Conservation (phyloP, 2,329 filamentous ascomycete genomes). For the Sporothrix euskadiensis region DNA sequence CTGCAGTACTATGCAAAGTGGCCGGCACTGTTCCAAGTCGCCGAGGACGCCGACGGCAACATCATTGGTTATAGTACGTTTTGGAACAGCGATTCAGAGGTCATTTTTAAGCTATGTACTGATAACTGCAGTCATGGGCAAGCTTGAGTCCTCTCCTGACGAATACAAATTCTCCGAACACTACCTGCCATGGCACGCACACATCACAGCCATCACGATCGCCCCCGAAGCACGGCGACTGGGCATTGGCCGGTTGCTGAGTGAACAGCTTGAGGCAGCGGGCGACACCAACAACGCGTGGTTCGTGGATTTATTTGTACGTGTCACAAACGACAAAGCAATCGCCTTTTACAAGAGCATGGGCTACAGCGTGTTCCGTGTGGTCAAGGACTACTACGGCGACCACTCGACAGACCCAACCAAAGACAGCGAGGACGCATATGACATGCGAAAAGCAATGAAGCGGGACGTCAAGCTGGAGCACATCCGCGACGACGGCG, state of each 20-base stretch:
- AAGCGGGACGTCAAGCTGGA: slow-evolving; percentile 73
- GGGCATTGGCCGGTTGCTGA: slow-evolving; percentile 82
- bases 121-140: slow-evolving; percentile 77
- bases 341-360: slow-evolving; percentile 86
- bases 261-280: slow-evolving; percentile 75
- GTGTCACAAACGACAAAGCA: slow-evolving; percentile 82
- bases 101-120: slow-evolving; percentile 30
- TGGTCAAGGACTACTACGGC: slow-evolving; percentile 89
- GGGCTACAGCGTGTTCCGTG: slow-evolving; percentile 87
- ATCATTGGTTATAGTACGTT: slow-evolving; percentile 89
- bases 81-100: not conserved
- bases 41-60: slow-evolving; percentile 80
- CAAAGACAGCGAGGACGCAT: slow-evolving; percentile 76
- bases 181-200: slow-evolving; percentile 98
- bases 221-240: slow-evolving; percentile 81
- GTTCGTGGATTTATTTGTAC: slow-evolving; percentile 95
- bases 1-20: slow-evolving; percentile 93
- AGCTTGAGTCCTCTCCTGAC: slow-evolving; percentile 83
- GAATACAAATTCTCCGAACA: slow-evolving; percentile 75
- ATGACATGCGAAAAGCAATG: slow-evolving; percentile 94
- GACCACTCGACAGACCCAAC: slow-evolving; percentile 71
- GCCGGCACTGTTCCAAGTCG: slow-evolving; percentile 91
- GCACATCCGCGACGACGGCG: slow-evolving; percentile 79
- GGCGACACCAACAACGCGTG: slow-evolving; percentile 82
- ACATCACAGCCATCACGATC: slow-evolving; percentile 94